Conservation (phyloP, 2,329 filamentous ascomycete genomes). For the Talaromyces sp. region DNA sequence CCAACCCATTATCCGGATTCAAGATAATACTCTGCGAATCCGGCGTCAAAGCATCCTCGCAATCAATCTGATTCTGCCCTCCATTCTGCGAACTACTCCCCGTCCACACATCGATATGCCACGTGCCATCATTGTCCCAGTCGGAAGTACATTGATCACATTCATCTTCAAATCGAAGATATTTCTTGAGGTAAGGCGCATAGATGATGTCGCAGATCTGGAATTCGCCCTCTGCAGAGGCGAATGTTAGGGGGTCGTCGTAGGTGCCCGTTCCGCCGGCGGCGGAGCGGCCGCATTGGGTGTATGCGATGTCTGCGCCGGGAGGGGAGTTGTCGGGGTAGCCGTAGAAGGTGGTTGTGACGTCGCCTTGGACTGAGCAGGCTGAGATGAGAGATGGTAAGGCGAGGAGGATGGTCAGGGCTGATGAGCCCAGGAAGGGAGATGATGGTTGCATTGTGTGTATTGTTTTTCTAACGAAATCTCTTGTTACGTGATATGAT, state of each 20-base stretch:
- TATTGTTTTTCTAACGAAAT: neutral
- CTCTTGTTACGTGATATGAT: neutral
- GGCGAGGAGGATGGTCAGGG: conserved; percentile 2
- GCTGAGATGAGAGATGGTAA: neutral
- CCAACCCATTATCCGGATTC: conserved; percentile 28
- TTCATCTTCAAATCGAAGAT: conserved; percentile 38
- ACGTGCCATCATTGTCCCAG: conserved; percentile 23
- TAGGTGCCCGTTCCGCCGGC: conserved; percentile 45
- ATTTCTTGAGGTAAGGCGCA: conserved; percentile 45
- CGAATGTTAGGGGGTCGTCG: conserved; percentile 44
- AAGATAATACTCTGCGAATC: conserved; percentile 30
- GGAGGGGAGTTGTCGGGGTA: conserved; percentile 41
- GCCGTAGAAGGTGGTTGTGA: conserved; percentile 42
- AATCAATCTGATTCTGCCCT: conserved; percentile 34
- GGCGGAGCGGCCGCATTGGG: conserved; percentile 32
- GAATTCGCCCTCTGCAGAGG: conserved; percentile 42
- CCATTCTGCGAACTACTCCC: conserved; percentile 31
- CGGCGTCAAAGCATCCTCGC: conserved; percentile 37
- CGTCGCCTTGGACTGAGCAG: conserved; percentile 20
- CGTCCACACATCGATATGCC: conserved; percentile 41
- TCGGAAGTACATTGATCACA: conserved; percentile 33
- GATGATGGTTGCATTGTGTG: neutral
- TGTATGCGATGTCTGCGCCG: conserved; percentile 34
- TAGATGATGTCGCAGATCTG: conserved; percentile 45
- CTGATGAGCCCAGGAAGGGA: conserved; percentile 3